Conservation (phyloP, 148 eudicot genomes). For the Arctostaphylos glauca region DNA sequence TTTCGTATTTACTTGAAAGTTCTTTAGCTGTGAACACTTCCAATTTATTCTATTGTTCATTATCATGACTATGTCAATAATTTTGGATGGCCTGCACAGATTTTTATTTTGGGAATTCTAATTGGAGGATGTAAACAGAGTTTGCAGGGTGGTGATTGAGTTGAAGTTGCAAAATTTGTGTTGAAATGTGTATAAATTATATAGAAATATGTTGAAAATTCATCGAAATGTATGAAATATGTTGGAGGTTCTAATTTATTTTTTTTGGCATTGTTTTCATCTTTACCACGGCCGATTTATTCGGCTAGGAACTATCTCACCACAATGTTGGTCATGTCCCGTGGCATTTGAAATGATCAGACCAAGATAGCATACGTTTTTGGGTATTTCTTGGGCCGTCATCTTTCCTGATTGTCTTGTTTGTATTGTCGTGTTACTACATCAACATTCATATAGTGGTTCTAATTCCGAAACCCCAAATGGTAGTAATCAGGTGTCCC, state of each 20-base stretch:
- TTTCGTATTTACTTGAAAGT: background rate
- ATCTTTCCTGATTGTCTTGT: background rate
- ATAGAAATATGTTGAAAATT: background rate
- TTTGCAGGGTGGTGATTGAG: background rate
- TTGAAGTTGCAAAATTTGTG: background rate
- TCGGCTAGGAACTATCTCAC: background rate
- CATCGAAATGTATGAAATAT: background rate
- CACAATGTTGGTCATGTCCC: background rate
- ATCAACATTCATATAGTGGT: background rate
- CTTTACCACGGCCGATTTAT: background rate
- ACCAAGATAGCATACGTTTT: background rate
- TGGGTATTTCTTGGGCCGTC: background rate
- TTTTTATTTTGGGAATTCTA: background rate
- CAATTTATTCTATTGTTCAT: background rate
- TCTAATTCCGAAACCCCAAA: background rate
- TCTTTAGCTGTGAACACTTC: background rate
- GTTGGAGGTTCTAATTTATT: background rate
- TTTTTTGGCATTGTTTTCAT: background rate
- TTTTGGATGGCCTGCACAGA: background rate
- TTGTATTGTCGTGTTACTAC: background rate
- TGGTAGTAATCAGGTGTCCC: background rate
- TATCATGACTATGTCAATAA: background rate
- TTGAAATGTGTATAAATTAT: background rate
- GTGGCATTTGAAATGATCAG: background rate
- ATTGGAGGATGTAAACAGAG: background rate